phyloP scores from a whole-genome alignment of 2,329 filamentous ascomycete genomes.

The Thielaviopsis musarum region DNA sequence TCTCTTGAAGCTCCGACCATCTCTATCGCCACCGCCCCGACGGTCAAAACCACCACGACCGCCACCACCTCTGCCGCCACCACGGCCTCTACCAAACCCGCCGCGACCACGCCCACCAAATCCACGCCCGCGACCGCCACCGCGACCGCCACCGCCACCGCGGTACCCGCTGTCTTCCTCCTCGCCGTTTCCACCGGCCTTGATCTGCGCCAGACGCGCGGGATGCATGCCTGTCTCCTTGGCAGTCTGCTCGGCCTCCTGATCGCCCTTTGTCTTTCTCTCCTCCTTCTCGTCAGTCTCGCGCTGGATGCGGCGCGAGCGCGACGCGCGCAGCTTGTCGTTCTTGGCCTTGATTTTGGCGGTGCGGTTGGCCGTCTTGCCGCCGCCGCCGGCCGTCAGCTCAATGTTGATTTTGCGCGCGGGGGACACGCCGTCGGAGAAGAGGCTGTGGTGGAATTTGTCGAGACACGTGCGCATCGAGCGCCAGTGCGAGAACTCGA shows the following conservation, averaged over 20 bases:
- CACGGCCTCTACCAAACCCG: constrained; percentile 3
- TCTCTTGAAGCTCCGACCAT: constrained; percentile 3
- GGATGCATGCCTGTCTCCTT: constrained; percentile 29
- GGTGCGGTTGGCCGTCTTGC: constrained; percentile 53
- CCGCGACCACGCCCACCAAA: not conserved
- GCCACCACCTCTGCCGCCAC: constrained; percentile 2
- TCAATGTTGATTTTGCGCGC: constrained; percentile 80
- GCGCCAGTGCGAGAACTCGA: constrained; percentile 77
- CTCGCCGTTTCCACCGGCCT: not conserved
- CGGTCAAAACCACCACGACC: constrained; percentile 3
- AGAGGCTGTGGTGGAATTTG: constrained; percentile 73
- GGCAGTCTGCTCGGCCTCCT: constrained; percentile 15
- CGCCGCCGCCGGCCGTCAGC: constrained; percentile 76
- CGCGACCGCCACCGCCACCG: not conserved
- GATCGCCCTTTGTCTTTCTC: constrained; percentile 21
- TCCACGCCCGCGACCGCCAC: constrained; percentile 3
- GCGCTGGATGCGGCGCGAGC: constrained; percentile 30
- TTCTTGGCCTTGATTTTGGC: constrained; percentile 78
- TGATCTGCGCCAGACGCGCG: constrained; percentile 26
- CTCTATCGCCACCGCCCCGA: constrained; percentile 1
- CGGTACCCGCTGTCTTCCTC: not conserved
- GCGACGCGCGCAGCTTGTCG: constrained; percentile 57
- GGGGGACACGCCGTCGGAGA: constrained; percentile 37
- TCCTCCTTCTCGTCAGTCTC: constrained; percentile 26
- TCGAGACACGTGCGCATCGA: constrained; percentile 87